Percentiles rank a stretch among this genome's conserved stretches.
These are phyloP conservation scores for Rosa chinensis DNA, from an alignment of 306 rosid genomes.

Conservation along the genomic window DNA sequence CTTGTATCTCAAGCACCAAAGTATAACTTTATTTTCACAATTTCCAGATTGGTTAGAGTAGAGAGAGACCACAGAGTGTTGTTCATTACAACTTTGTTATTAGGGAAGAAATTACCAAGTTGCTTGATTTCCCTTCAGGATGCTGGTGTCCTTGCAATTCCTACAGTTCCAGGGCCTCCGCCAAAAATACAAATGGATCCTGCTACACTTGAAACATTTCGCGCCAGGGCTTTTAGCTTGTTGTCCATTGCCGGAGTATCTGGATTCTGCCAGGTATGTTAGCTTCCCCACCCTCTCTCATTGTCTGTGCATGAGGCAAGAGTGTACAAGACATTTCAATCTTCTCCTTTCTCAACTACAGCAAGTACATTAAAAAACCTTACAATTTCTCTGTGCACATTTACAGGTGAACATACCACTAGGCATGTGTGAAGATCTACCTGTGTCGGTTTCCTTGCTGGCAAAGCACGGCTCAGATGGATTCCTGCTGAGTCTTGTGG, in stretches of 20 bases:
- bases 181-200: constrained; percentile 61
- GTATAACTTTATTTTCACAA: not conserved
- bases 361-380: not conserved
- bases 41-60: not conserved
- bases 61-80: not conserved
- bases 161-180: constrained; percentile 87
- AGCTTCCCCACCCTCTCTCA: not conserved
- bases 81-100: not conserved
- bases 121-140: constrained; percentile 47
- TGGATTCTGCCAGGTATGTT: constrained; percentile 80
- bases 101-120: not conserved
- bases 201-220: constrained; percentile 51
- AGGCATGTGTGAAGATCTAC: constrained; percentile 60
- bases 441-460: constrained; percentile 71
- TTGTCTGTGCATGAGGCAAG: not conserved
- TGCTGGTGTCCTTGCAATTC: constrained; percentile 71
- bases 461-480: constrained; percentile 77
- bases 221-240: constrained; percentile 67
- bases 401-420: constrained; percentile 80
- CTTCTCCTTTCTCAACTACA: not conserved
- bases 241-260: constrained; percentile 86
- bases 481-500: constrained; percentile 67
- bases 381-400: constrained; percentile 9
- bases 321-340: not conserved
- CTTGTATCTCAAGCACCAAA: not conserved